These are phyloP conservation scores for Cystoderma amianthinum DNA, from an alignment of 768 basidiomycete species.

Conservation along the genomic window DNA sequence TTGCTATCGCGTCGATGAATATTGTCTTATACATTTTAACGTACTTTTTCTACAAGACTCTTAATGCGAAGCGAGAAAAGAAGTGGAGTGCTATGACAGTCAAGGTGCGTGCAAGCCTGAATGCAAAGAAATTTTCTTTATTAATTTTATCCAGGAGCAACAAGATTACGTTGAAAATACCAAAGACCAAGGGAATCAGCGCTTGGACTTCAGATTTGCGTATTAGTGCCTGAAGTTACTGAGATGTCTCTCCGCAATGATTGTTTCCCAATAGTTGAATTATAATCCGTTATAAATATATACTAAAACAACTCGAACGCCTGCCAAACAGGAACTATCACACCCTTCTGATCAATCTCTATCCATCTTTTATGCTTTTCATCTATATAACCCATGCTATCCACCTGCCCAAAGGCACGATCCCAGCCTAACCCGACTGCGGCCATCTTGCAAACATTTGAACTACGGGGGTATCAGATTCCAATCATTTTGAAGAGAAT, in stretches of 20 bases:
- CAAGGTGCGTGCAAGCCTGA: too few species aligned
- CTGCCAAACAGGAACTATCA: conserved; percentile 49
- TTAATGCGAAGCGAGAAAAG: conserved; percentile 41
- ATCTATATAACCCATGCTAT: conserved; percentile 39
- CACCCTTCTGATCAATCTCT: conserved; percentile 57
- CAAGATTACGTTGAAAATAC: conserved; percentile 53
- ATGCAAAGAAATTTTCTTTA: too few species aligned
- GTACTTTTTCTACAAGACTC: conserved; percentile 46
- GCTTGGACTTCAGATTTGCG: conserved; percentile 58
- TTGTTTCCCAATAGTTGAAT: too few species aligned
- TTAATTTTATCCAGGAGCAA: conserved; percentile 34
- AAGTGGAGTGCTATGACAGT: conserved; percentile 45
- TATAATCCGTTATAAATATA: too few species aligned
- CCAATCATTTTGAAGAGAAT: too few species aligned
- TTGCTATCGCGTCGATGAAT: conserved; percentile 48
- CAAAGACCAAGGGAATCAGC: conserved; percentile 52
- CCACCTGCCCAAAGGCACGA: conserved; percentile 49
- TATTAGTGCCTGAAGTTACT: too few species aligned
- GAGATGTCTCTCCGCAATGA: too few species aligned
- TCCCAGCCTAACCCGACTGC: conserved; percentile 63
- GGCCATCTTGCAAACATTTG: conserved; percentile 51
- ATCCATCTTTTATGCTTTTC: conserved; percentile 45
- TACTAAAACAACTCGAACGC: conserved; percentile 48
- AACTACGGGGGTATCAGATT: too few species aligned
- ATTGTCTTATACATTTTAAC: conserved; percentile 43